Conservation (phyloP, 805 yeast species). For the Tetrapisispora fleetii region DNA sequence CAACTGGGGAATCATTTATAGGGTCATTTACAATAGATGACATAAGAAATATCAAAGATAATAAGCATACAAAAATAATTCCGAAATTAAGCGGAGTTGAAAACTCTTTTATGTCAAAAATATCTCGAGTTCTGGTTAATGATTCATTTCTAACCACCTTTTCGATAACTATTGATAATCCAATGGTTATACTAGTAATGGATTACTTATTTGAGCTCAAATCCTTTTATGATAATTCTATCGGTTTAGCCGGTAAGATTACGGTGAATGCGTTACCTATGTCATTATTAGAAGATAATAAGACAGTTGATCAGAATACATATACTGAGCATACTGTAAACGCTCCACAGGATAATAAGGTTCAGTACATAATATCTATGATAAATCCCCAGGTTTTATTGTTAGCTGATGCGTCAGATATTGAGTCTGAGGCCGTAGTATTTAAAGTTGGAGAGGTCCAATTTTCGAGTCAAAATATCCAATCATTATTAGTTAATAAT, state of each 20-base stretch:
- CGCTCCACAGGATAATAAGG: slow-evolving; percentile 1
- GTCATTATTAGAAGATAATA: neutral
- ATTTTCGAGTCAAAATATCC: slow-evolving; percentile 56
- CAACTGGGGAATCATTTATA: slow-evolving; percentile 51
- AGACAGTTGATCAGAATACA: too few species aligned
- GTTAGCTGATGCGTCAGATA: slow-evolving; percentile 65
- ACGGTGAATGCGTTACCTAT: neutral
- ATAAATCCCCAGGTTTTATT: slow-evolving; percentile 69
- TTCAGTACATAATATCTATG: slow-evolving; percentile 56
- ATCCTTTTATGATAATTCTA: slow-evolving; percentile 37
- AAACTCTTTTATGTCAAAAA: slow-evolving; percentile 59
- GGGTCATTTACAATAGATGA: slow-evolving; percentile 74
- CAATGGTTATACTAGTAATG: slow-evolving; percentile 69
- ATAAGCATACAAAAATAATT: slow-evolving; percentile 69
- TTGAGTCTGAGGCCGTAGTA: slow-evolving; percentile 77
- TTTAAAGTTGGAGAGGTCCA: slow-evolving; percentile 76
- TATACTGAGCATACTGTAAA: neutral
- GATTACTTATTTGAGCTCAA: slow-evolving; percentile 78
- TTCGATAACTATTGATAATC: slow-evolving; percentile 65
- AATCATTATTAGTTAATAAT: slow-evolving; percentile 59
- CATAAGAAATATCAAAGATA: slow-evolving; percentile 49
- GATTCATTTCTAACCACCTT: slow-evolving; percentile 37
- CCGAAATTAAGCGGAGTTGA: slow-evolving; percentile 56
- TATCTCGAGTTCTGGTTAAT: slow-evolving; percentile 35
- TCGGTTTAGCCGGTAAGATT: slow-evolving; percentile 5